phyloP scores from a whole-genome alignment of 495 filamentous ascomycete genomes.

The Baudoinia panamericana region DNA sequence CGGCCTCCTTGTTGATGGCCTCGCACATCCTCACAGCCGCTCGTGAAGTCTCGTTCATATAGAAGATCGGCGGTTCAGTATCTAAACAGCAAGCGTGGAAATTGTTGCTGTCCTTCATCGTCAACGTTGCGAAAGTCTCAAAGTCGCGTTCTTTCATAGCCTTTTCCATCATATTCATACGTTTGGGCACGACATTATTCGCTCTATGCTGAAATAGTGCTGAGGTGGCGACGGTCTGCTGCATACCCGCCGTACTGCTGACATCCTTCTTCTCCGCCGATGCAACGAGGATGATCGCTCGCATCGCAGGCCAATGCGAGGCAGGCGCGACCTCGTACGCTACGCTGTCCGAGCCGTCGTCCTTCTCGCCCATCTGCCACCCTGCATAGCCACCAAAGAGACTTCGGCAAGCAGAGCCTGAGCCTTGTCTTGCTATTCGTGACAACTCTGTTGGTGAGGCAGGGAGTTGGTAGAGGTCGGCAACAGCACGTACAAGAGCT shows the following conservation, averaged over 20 bases:
- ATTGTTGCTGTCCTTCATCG: constrained; percentile 89
- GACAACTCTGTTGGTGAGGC: constrained; percentile 66
- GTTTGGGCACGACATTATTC: constrained; percentile 57
- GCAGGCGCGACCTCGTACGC: constrained; percentile 78
- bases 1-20: constrained; percentile 57
- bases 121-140: constrained; percentile 70
- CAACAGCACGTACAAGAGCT: constrained; percentile 82
- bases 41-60: constrained; percentile 83
- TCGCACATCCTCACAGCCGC: constrained; percentile 81
- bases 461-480: constrained; percentile 76
- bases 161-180: constrained; percentile 77
- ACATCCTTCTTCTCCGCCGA: constrained; percentile 91
- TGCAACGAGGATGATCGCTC: constrained; percentile 77
- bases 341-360: constrained; percentile 68
- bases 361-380: constrained; percentile 62
- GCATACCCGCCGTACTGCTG: constrained; percentile 83
- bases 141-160: constrained; percentile 72
- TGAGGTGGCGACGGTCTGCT: constrained; percentile 82
- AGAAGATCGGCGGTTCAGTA: constrained; percentile 93
- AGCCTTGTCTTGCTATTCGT: constrained; percentile 85
- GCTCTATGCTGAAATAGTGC: constrained; percentile 65
- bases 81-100: constrained; percentile 95
- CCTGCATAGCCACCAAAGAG: constrained; percentile 93
- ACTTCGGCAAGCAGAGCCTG: constrained; percentile 80
- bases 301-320: constrained; percentile 88